phyloP scores from a whole-genome alignment of 75 land plant species.

The Pseudotsuga menziesii region DNA sequence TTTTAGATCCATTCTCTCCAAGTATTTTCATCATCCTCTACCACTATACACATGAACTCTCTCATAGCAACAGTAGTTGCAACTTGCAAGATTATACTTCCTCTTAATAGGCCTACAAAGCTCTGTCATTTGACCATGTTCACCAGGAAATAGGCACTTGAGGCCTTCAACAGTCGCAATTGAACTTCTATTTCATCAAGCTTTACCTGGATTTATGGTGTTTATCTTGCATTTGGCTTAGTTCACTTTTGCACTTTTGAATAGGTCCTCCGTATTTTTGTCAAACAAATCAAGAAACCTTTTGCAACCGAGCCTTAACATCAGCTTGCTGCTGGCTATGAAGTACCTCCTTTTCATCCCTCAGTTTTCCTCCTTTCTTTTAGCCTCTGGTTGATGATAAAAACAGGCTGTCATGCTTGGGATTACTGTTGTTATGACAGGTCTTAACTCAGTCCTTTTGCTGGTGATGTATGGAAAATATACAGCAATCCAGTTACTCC shows the following conservation, averaged over 20 bases:
- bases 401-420: too few relatives aligned
- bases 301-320: slow-evolving; percentile 56
- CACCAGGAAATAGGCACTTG: slow-evolving; percentile 83
- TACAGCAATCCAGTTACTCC: too few relatives aligned
- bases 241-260: slow-evolving; percentile 34
- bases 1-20: slow-evolving; percentile 78
- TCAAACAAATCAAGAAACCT: slow-evolving; percentile 39
- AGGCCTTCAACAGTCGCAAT: slow-evolving; percentile 83
- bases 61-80: slow-evolving; percentile 95
- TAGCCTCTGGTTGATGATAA: too few relatives aligned
- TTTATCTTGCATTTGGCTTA: slow-evolving; percentile 48
- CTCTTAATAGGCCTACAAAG: slow-evolving; percentile 86
- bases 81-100: slow-evolving; percentile 77
- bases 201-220: slow-evolving; percentile 52
- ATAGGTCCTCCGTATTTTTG: slow-evolving; percentile 53
- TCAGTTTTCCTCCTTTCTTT: slow-evolving; percentile 85
- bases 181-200: slow-evolving; percentile 59
- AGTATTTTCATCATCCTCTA: slow-evolving; percentile 85
- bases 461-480: too few relatives aligned
- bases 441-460: too few relatives aligned
- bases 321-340: slow-evolving; percentile 85
- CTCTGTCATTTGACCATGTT: slow-evolving; percentile 97
- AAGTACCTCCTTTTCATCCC: slow-evolving; percentile 81
- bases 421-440: too few relatives aligned
- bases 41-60: slow-evolving; percentile 87